Percentiles rank a stretch among this genome's conserved stretches.
Conservation (phyloP, 306 rosid species). For the Trifolium fragiferum region DNA sequence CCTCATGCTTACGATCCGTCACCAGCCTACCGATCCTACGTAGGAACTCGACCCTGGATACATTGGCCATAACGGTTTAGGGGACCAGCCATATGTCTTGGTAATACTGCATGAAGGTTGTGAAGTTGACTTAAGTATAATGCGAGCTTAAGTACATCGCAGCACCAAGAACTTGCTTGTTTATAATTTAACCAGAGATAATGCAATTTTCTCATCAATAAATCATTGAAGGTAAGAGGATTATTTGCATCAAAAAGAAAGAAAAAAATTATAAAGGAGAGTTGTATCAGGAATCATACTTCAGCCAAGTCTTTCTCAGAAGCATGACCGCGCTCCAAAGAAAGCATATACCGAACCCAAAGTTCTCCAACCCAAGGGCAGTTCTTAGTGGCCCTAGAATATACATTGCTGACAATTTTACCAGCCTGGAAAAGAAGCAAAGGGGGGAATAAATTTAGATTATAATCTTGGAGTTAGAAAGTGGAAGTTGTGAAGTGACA, state of each 20-base stretch:
- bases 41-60: too few species aligned
- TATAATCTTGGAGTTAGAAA: conserved; percentile 23
- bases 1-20: too few species aligned
- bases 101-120: not conserved
- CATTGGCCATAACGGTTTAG: not conserved
- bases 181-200: conserved; percentile 32
- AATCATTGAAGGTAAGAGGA: conserved; percentile 13
- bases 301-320: conserved; percentile 72
- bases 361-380: conserved; percentile 93
- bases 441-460: conserved; percentile 15
- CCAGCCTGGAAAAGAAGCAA: conserved; percentile 66
- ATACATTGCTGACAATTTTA: conserved; percentile 58
- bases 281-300: conserved; percentile 56
- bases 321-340: conserved; percentile 78
- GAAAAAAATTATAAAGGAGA: conserved; percentile 13
- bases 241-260: conserved; percentile 31
- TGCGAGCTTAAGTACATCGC: not conserved
- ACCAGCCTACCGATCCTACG: too few species aligned
- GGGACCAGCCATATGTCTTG: not conserved
- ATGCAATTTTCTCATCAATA: conserved; percentile 22
- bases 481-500: conserved; percentile 13
- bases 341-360: conserved; percentile 83
- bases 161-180: conserved; percentile 18
- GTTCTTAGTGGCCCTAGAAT: conserved; percentile 84
- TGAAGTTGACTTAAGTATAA: not conserved